Base-by-base conservation (phyloP, 2,329 filamentous ascomycete genomes). In the Magnaporthiopsis poae region DNA sequence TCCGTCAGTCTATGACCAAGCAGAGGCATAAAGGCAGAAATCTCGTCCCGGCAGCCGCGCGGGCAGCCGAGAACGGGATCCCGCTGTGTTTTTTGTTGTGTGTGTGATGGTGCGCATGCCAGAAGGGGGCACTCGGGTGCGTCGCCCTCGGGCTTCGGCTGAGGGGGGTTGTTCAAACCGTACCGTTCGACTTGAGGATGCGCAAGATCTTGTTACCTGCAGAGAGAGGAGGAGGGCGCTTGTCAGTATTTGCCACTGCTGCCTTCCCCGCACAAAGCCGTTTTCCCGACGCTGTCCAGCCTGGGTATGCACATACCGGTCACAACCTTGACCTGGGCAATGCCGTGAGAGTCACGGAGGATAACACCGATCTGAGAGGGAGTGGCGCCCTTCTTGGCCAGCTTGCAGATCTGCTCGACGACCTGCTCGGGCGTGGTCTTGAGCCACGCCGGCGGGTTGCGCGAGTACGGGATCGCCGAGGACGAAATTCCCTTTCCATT, bases 361-460 rank as follows among this genome's bases (percentile, higher is more conserved):
- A 98, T 85, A 79, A 98, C 94, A 90, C 96, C 95, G 77, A 99
- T 99, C 87, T 98, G 94, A 72, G 93, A 97, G 76, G 95, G 95
- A 73, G 94, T 96, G 75, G 92, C 92, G 85, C 96, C 95, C 90
- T 98, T 98, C 86, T 91, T 93, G 79, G 95, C 95, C 80, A 98
- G 90, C 87, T 96, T 96, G 85, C 90, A 93, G 85, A 99, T 99
- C 86, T 98, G 93, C 80, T 99, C 95, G 76, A 96, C 92, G 80
- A 99, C 92, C 85, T 96, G 92, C 77, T 97, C 92, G 79, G 95
- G 93, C 75, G 92, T 96, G 84, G 92, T 96, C 90, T 99, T 99
- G 82, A 98, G 86, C 95, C 95, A 99, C 74, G 93, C 87, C 70
- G 95, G 94, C 72, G 92, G 80, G 75, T 87, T 88, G 84, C 95